phyloP scores from a whole-genome alignment of 1,284 basidiomycete genomes.

The Rhizoctonia solani region DNA sequence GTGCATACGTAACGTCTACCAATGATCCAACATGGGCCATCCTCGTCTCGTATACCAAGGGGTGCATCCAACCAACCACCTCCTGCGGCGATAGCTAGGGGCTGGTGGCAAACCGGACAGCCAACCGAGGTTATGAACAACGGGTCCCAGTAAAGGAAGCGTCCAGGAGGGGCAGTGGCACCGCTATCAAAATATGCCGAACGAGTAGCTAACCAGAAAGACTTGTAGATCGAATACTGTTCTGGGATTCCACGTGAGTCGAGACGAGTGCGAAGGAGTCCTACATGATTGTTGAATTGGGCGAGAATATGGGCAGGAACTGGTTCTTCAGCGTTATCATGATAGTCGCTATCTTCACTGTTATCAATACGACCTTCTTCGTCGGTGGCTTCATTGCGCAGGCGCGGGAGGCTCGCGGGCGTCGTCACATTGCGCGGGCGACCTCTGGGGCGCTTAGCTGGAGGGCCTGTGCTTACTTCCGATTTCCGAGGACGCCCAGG shows the following conservation, averaged over 20 bases:
- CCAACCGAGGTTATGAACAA: constrained; percentile 24
- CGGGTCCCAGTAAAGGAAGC: constrained; percentile 26
- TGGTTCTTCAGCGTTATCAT: constrained; percentile 3
- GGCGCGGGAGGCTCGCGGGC: neutral
- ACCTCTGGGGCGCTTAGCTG: constrained; percentile 10
- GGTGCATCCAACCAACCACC: constrained; percentile 30
- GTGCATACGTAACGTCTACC: constrained; percentile 27
- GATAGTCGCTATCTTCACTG: constrained; percentile 13
- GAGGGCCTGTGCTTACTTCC: neutral
- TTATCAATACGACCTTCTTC: neutral
- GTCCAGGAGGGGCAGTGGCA: constrained; percentile 8
- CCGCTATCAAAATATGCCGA: constrained; percentile 26
- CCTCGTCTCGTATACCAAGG: constrained; percentile 19
- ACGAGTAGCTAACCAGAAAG: constrained; percentile 23
- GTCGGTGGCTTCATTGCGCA: neutral
- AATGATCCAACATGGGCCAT: constrained; percentile 30
- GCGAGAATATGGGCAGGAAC: constrained; percentile 8
- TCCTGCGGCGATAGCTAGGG: constrained; percentile 26
- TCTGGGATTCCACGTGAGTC: constrained; percentile 27
- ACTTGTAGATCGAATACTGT: constrained; percentile 30
- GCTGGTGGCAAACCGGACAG: constrained; percentile 27
- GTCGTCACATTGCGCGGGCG: constrained; percentile 14
- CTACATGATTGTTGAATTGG: constrained; percentile 17
- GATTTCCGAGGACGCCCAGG: constrained; percentile 27
- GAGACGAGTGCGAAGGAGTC: constrained; percentile 16